Evolutionary conservation across 2,329 filamentous ascomycete species (phyloP).

Genomic region (Botrytis sinoallii): DNA sequence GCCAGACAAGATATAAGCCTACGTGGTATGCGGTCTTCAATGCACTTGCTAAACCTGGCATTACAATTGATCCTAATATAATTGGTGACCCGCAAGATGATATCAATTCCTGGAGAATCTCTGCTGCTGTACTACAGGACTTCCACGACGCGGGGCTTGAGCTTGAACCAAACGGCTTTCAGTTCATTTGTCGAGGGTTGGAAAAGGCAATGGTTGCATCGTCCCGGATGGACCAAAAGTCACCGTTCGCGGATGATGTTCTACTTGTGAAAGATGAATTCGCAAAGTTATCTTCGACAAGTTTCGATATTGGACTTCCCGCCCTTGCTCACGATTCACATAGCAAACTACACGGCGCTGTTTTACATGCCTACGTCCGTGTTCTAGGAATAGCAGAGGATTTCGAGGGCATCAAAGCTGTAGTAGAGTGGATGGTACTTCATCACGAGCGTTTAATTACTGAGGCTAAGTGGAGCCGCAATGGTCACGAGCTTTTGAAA

Average conservation of each 20-base stretch:
- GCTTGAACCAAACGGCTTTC: constrained; percentile 34
- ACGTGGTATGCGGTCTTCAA: constrained; percentile 46
- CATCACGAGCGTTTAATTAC: constrained; percentile 42
- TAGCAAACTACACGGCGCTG: constrained; percentile 46
- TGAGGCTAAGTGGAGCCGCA: constrained; percentile 23
- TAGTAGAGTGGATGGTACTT: constrained; percentile 57
- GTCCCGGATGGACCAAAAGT: background rate
- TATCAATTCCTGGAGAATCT: constrained; percentile 32
- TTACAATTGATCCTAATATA: constrained; percentile 25
- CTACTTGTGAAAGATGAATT: constrained; percentile 36
- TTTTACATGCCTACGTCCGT: constrained; percentile 60
- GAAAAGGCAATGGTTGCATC: constrained; percentile 32
- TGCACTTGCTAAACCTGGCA: constrained; percentile 39
- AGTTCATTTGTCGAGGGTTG: constrained; percentile 30
- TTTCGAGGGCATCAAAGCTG: constrained; percentile 52
- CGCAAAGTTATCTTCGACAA: constrained; percentile 29
- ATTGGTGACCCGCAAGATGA: constrained; percentile 28
- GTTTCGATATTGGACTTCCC: constrained; percentile 25
- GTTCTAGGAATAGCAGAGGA: constrained; percentile 61
- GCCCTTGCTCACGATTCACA: constrained; percentile 44
- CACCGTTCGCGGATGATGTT: constrained; percentile 28
- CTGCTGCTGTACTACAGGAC: constrained; percentile 26
- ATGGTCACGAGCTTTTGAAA: constrained; percentile 25
- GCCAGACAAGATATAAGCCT: constrained; percentile 29
- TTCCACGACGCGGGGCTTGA: constrained; percentile 33